Base-by-base conservation (phyloP, 371 early-diverging fungal genomes). In the Gilbertella persicaria region DNA sequence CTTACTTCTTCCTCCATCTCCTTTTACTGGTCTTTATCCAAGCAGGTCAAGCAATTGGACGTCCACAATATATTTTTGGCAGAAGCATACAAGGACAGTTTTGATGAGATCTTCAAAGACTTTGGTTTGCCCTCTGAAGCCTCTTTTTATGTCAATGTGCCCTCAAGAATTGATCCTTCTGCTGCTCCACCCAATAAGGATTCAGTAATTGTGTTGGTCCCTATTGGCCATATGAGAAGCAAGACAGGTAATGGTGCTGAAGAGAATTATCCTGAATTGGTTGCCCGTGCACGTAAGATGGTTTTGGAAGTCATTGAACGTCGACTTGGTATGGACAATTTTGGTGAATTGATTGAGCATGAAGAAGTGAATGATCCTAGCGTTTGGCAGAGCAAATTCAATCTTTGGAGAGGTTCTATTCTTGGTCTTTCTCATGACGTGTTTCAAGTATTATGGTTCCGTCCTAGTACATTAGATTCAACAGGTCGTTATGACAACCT, bases 21-120 rank as follows among this genome's bases (percentile, higher is more conserved):
- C 2, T 83, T 86, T 44, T 86, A 86, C 56, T 86, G 86, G 84
- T 80, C 81, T 28, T 50, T 86, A 55, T 63, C 70, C 9, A 59
- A 55, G 24, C 71, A 63, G 35, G 58, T 86, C 7, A 61, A 70
- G 14, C 64, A 72, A 40, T 51, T 86, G 19, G 78, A 81, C 45
- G 82, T 78, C 0, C 86, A 86, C 69, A 86, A 83, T 48, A 77
- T 86, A 23, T 86, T 84, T 44, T 59, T 86, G 44, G 82, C 84
- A 20, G 78, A 79, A 28, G 69, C 83, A 0, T 86, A 82, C 65
- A 59, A 69, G 39, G 69, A 73, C 26, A 76, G 77, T 45, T 86
- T 86, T 58, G 83, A 82, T 59, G 69, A 79, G 39, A 84, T 86
- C 36, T 86, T 84, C 60, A 50, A 77, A 28, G 55, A 78, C 9